Conservation (phyloP, 2,329 filamentous ascomycete species). For the Cercospora citrullina region DNA sequence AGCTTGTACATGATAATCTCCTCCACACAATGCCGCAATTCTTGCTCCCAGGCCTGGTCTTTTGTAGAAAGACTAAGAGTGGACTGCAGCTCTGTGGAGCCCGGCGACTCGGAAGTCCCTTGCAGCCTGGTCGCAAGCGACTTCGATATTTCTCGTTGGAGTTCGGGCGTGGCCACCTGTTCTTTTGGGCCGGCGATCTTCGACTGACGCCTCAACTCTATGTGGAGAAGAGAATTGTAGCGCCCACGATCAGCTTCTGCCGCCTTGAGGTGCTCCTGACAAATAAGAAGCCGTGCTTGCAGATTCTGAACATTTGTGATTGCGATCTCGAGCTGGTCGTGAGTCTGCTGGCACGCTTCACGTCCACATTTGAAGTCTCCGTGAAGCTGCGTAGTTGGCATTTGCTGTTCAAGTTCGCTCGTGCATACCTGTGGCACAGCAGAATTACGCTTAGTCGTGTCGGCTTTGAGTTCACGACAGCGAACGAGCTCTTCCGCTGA, state of each 20-base stretch:
- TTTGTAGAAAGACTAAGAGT: not conserved
- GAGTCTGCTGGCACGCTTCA: not conserved
- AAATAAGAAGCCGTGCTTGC: not conserved
- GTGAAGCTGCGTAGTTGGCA: not conserved
- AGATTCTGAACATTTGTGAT: not conserved
- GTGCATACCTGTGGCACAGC: not conserved
- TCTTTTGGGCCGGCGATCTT: constrained; percentile 19
- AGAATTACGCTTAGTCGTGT: not conserved
- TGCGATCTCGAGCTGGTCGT: not conserved
- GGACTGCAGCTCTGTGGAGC: not conserved
- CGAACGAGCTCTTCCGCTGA: not conserved
- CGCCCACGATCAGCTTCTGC: constrained; percentile 42
- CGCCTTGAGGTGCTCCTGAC: constrained; percentile 6
- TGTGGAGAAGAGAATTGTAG: constrained; percentile 43
- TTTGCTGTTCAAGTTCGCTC: not conserved
- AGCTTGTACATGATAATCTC: constrained; percentile 53
- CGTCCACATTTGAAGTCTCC: not conserved
- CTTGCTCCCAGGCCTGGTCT: constrained; percentile 32
- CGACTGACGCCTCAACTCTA: constrained; percentile 44
- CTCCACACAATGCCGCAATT: constrained; percentile 38
- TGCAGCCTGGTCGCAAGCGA: constrained; percentile 5
- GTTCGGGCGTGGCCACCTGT: constrained; percentile 18
- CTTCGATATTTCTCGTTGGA: constrained; percentile 21
- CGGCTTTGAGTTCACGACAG: not conserved
- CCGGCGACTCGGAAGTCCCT: not conserved